A percentile compares a stretch with the other conserved stretches of the same genome.
These are phyloP conservation scores for Fomitopsis palustris DNA, from an alignment of 1,284 basidiomycete species.

Conservation along the genomic window DNA sequence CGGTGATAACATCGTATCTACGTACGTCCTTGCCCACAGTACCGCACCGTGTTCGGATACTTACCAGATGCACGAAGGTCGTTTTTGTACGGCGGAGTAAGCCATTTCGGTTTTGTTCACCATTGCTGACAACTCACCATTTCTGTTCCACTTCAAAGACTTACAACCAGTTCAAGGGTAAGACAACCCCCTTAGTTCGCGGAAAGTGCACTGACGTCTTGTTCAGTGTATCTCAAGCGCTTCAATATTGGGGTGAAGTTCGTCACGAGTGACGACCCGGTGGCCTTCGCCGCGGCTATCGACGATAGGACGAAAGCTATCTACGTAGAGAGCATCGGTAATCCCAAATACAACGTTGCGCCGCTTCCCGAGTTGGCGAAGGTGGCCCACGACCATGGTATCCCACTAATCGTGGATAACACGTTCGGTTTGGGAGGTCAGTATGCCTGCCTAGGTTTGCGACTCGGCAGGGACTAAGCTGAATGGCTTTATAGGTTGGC, in stretches of 20 bases:
- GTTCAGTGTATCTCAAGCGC: slow-evolving; percentile 69
- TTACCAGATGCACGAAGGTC: slow-evolving; percentile 33
- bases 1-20: slow-evolving; percentile 84
- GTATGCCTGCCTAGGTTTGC: no score
- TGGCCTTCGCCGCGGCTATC: slow-evolving; percentile 69
- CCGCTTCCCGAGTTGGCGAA: slow-evolving; percentile 69
- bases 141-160: slow-evolving; percentile 41
- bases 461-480: no score
- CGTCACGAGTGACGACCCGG: slow-evolving; percentile 59
- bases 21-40: slow-evolving; percentile 36
- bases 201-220: not conserved
- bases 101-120: slow-evolving; percentile 12
- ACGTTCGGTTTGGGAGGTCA: slow-evolving; percentile 83
- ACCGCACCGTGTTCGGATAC: not conserved
- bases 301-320: slow-evolving; percentile 78
- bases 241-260: slow-evolving; percentile 81
- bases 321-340: slow-evolving; percentile 82
- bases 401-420: slow-evolving; percentile 87
- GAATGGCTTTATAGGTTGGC: slow-evolving; percentile 46
- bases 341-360: slow-evolving; percentile 78
- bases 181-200: not conserved
- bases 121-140: not conserved
- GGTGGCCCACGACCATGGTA: slow-evolving; percentile 67
- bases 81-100: slow-evolving; percentile 65
- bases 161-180: slow-evolving; percentile 88